Base-by-base conservation (phyloP, 1,284 basidiomycete species). In the Baeospora myosura region DNA sequence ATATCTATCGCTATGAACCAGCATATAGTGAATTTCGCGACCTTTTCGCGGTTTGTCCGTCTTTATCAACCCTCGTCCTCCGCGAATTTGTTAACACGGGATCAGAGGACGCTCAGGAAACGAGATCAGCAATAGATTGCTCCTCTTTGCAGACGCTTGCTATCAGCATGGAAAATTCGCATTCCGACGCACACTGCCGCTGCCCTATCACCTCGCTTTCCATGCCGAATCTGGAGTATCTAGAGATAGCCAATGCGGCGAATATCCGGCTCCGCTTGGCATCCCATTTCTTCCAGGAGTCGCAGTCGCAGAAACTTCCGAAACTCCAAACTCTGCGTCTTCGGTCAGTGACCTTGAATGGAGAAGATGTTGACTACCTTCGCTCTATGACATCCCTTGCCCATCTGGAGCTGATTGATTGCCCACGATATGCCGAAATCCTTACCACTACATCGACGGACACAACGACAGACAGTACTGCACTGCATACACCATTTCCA, bases 201-300 rank as follows among this genome's bases (percentile, higher is more conserved):
- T 48, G 50, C 30, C 38, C 41, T 4, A 20, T 51, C 18, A 25
- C 45, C 6, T 48, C 37, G 18, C 45, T 58, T 12, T 36, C 25
- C 11, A 36, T 47, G 45, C 49, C 52, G 4, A 52, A 56, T 18
- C 45, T 58, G 4, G 47, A 54, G 40, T 49, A 50, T 46, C 49
- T 58, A 2, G 53, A 55, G 32, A 40, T 58, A 11, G 8, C 22
- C 3, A 50, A 51, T 34, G 3, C 16, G 44, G 38, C 21, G 21
- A 34, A 16, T 23, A 34, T 14, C 32, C 28, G 16, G 28, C 16
- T 30, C 32, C 21, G n/a, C 11, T 4, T 11, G 11, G 18, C 32
- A 16, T 34, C 12, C 14, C 14, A 34, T 34, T 18, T 16, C 7
- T 34, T 34, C 32, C n/a, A n/a, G n/a, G n/a, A n/a, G n/a, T n/a